Base-by-base conservation (phyloP, 495 filamentous ascomycete genomes). In the Aspergillus sclerotioniger region DNA sequence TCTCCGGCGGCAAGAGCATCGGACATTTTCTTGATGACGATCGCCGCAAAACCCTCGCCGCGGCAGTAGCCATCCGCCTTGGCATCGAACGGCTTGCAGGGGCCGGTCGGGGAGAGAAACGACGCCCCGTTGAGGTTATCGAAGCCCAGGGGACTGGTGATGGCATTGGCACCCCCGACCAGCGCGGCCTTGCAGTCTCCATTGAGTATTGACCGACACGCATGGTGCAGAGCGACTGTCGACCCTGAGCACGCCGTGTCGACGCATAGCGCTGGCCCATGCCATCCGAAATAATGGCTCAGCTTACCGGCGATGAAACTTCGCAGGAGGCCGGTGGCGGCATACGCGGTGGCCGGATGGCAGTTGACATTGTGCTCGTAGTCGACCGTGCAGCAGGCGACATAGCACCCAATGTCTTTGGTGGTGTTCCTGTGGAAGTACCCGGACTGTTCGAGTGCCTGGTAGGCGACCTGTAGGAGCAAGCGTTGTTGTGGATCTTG, bases 41-140 rank as follows among this genome's bases (percentile, higher is more conserved):
- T 80, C 3, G 81, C 80, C 0, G 78, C 89, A 52, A 82, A 80
- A 15, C 78, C 84, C 53, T 92, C 89, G 0, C 80, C 87, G 45
- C 89, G 81, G 65, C 87, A 90, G 68, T 90, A 92, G 0, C 89
- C 89, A 62, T 90, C 83, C 4, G 88, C 88, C 10, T 79, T 75
- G 44, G 82, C 78, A 64, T 90, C 87, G 54, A 90, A 91, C 0
- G 88, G 82, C 52, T 90, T 90, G 66, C 87, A 91, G 5, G 64
- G 62, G 0, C 78, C 78, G 0, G 70, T 79, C 0, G 70, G 68
- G 20, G 70, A 77, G 0, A 79, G 43, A 51, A 80, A 79, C 5
- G 63, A 67, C 1, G 64, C 76, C 0, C 58, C 76, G 12, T 60
- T 61, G 1, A 77, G 63, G 58, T 78, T 76, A 45, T 79, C 70